Conservation (phyloP, 1,284 basidiomycete species). For the Trametes polyzona region DNA sequence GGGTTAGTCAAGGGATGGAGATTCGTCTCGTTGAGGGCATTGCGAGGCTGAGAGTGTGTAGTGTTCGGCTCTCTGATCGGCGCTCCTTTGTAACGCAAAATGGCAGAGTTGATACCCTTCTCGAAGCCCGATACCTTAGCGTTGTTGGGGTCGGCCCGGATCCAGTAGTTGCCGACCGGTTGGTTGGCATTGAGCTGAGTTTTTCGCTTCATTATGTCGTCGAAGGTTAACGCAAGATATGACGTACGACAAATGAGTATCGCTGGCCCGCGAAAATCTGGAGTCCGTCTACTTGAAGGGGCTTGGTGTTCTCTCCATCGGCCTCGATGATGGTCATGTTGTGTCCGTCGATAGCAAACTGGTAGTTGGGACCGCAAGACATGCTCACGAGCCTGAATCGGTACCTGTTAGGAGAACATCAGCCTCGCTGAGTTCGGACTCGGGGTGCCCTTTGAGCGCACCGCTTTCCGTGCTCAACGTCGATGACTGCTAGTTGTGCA, state of each 20-base stretch:
- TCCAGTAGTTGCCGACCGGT: slow-evolving; percentile 45
- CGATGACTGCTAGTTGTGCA: slow-evolving; percentile 38
- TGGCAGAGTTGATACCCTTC: slow-evolving; percentile 45
- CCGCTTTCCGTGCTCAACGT: slow-evolving; percentile 40
- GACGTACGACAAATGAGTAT: slow-evolving; percentile 38
- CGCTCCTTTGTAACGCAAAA: slow-evolving; percentile 47
- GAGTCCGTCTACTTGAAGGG: slow-evolving; percentile 45
- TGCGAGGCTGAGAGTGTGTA: slow-evolving; percentile 22
- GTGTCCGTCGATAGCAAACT: slow-evolving; percentile 49
- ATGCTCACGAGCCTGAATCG: slow-evolving; percentile 54
- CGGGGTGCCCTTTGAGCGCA: slow-evolving; percentile 13
- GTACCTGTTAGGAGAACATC: slow-evolving; percentile 26
- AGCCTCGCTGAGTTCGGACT: background rate
- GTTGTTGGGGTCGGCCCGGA: slow-evolving; percentile 42
- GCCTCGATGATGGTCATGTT: slow-evolving; percentile 54
- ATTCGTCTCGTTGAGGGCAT: slow-evolving; percentile 33
- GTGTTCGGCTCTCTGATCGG: slow-evolving; percentile 45
- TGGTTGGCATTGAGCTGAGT: slow-evolving; percentile 39
- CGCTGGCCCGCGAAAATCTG: slow-evolving; percentile 43
- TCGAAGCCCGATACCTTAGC: slow-evolving; percentile 36
- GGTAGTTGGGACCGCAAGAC: slow-evolving; percentile 39
- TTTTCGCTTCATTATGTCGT: too few relatives aligned
- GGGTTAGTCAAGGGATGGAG: slow-evolving; percentile 24
- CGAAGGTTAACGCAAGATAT: slow-evolving; percentile 24
- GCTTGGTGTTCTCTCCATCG: slow-evolving; percentile 48